phyloP scores from a whole-genome alignment of 2,329 filamentous ascomycete genomes.

The Uncinocarpus reesii region DNA sequence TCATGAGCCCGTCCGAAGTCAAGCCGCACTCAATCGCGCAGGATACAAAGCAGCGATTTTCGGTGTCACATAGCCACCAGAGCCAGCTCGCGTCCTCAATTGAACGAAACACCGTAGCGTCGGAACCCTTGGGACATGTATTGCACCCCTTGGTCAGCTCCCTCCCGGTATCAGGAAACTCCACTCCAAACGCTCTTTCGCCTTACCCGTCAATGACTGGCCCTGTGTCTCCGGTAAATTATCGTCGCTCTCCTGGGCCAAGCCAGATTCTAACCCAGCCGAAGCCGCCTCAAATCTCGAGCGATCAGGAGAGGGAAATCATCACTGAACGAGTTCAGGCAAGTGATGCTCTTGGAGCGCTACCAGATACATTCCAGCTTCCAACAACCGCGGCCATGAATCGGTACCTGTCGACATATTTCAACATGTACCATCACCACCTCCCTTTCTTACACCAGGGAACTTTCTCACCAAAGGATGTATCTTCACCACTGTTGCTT shows the following conservation, averaged over 20 bases:
- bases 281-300: conserved; percentile 67
- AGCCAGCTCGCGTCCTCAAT: conserved; percentile 59
- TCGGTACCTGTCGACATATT: conserved; percentile 89
- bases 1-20: conserved; percentile 62
- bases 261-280: conserved; percentile 54
- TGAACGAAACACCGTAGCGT: conserved; percentile 50
- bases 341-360: conserved; percentile 68
- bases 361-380: conserved; percentile 81
- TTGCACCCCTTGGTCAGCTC: conserved; percentile 65
- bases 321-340: conserved; percentile 79
- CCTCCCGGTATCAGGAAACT: conserved; percentile 56
- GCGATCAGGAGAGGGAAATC: conserved; percentile 72
- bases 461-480: conserved; percentile 71
- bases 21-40: conserved; percentile 61
- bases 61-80: conserved; percentile 48
- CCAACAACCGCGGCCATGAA: conserved; percentile 74
- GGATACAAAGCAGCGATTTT: conserved; percentile 51
- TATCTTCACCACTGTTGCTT: conserved; percentile 72
- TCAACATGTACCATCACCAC: conserved; percentile 93
- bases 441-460: conserved; percentile 88
- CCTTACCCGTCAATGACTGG: conserved; percentile 60
- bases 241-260: conserved; percentile 58
- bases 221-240: conserved; percentile 58
- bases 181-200: conserved; percentile 62
- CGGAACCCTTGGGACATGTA: conserved; percentile 53